These are phyloP conservation scores for Neurospora pannonica DNA, from an alignment of 495 filamentous ascomycete genomes.

Conservation along the genomic window DNA sequence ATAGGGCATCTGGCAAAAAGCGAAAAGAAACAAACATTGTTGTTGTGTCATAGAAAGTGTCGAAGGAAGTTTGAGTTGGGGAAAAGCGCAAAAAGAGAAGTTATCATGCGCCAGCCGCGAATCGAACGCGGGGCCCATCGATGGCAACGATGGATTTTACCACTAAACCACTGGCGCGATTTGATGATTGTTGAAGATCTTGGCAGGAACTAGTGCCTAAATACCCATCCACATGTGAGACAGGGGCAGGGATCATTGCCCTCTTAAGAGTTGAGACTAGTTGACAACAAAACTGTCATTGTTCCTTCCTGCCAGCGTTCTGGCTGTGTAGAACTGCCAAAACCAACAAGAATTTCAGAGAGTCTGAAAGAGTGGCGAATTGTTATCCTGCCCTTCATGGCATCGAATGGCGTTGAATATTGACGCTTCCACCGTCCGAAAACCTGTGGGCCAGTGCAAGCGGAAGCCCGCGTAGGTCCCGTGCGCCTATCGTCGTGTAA, in stretches of 20 bases:
- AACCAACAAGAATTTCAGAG: neutral
- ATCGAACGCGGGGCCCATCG: constrained; percentile 45
- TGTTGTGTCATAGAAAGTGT: neutral
- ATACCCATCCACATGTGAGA: neutral
- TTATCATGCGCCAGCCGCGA: constrained; percentile 34
- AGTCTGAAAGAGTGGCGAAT: neutral
- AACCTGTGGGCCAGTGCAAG: neutral
- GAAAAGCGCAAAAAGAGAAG: neutral
- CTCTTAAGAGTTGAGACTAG: neutral
- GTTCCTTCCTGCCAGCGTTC: neutral
- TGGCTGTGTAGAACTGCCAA: neutral
- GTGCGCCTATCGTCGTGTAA: neutral
- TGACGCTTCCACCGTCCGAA: neutral
- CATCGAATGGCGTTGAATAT: neutral
- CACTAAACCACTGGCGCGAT: constrained; percentile 36
- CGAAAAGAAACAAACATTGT: neutral
- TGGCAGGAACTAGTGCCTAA: fast-evolving
- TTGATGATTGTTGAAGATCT: neutral
- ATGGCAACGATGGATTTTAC: constrained; percentile 48
- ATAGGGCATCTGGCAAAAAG: neutral
- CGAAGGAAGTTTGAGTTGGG: neutral
- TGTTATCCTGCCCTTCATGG: neutral
- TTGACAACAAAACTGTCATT: neutral
- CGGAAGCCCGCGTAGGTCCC: neutral
- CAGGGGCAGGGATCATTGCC: neutral